A percentile compares a stretch with the other conserved stretches of the same genome.
Conservation (phyloP, 345 rosid species). For the Adansonia digitata region DNA sequence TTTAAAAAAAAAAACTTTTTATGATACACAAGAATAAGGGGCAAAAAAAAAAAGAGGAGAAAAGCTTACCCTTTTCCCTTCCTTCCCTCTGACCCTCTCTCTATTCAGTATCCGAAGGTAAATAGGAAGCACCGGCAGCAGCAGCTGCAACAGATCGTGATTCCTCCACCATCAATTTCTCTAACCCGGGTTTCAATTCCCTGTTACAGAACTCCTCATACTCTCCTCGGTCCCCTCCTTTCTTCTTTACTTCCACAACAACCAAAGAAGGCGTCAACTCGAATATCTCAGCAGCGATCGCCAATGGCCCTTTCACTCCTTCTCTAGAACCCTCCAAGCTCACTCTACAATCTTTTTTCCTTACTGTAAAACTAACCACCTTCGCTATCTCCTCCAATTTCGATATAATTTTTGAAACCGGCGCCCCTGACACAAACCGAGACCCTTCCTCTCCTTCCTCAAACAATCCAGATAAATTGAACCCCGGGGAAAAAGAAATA, state of each 20-base stretch:
- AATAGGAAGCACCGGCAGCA: slow-evolving; percentile 26
- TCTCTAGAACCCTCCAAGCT: slow-evolving; percentile 64
- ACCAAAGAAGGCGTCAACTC: slow-evolving; percentile 58
- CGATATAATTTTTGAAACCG: slow-evolving; percentile 54
- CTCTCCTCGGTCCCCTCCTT: slow-evolving; percentile 75
- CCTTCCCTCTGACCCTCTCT: slow-evolving; percentile 26
- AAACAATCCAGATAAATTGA: slow-evolving; percentile 62
- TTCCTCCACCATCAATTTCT: slow-evolving; percentile 59
- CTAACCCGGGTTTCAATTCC: slow-evolving; percentile 69
- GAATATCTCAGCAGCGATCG: slow-evolving; percentile 62
- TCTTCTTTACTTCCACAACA: slow-evolving; percentile 84
- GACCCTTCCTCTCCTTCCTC: slow-evolving; percentile 63
- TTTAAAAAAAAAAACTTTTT: neutral
- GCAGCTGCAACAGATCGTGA: slow-evolving; percentile 25
- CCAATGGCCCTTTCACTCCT: slow-evolving; percentile 58
- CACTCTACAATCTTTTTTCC: slow-evolving; percentile 75
- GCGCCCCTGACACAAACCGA: slow-evolving; percentile 55
- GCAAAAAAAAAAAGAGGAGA: slow-evolving; percentile 9
- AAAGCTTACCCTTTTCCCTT: slow-evolving; percentile 34
- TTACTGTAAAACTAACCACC: slow-evolving; percentile 60
- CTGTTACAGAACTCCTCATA: slow-evolving; percentile 72
- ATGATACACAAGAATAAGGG: slow-evolving; percentile 21
- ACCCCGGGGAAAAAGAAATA: slow-evolving; percentile 71
- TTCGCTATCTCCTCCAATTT: slow-evolving; percentile 71
- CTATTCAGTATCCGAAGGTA: slow-evolving; percentile 69